Conservation (phyloP, 306 rosid genomes). For the Prunus mira region DNA sequence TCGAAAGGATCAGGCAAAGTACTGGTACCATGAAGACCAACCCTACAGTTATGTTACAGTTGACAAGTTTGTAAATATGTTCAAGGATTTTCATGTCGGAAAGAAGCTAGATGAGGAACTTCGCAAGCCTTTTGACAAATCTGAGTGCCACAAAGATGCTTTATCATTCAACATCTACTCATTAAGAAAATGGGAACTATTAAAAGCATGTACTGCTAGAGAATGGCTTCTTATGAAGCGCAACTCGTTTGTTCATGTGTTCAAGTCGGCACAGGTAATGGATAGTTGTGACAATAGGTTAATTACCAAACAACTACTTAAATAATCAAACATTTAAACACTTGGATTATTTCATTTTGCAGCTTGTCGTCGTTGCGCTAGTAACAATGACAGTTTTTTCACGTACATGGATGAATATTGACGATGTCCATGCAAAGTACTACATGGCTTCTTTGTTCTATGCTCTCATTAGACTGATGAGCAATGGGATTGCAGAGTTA, state of each 20-base stretch:
- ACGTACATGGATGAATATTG: conserved; percentile 44
- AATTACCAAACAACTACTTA: background rate
- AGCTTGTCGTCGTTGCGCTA: conserved; percentile 45
- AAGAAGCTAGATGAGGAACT: conserved; percentile 41
- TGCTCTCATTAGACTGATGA: conserved; percentile 41
- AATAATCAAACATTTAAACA: background rate
- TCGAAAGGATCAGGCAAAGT: conserved; percentile 48
- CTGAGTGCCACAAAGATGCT: conserved; percentile 33
- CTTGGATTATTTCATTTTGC: conserved; percentile 11
- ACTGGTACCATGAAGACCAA: conserved; percentile 40
- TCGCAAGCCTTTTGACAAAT: conserved; percentile 34
- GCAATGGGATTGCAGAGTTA: conserved; percentile 44
- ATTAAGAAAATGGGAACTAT: conserved; percentile 41
- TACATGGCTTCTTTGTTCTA: conserved; percentile 37
- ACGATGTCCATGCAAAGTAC: conserved; percentile 17
- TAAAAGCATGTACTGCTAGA: conserved; percentile 44
- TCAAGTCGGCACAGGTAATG: conserved; percentile 59
- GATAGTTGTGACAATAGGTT: background rate
- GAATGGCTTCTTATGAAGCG: conserved; percentile 60
- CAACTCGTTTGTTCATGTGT: conserved; percentile 42
- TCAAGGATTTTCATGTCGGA: conserved; percentile 37
- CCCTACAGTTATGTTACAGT: conserved; percentile 36
- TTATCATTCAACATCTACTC: conserved; percentile 39
- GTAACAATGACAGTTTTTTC: conserved; percentile 57
- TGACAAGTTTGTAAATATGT: conserved; percentile 35